phyloP scores from a whole-genome alignment of 495 filamentous ascomycete species.

The Penicillium coprophilum region DNA sequence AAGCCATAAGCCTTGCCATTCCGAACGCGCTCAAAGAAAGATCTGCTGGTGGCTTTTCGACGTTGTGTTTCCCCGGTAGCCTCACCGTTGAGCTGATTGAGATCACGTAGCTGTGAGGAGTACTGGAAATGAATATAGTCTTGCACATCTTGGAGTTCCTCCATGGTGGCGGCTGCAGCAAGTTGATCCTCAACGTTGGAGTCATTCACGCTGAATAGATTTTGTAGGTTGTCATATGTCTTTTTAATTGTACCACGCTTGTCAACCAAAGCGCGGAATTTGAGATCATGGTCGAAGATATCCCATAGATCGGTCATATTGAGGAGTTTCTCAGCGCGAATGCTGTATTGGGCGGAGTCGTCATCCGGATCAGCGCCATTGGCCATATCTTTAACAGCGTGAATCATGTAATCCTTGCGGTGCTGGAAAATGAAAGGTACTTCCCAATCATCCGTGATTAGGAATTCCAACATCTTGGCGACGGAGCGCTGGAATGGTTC shows the following conservation, averaged over 20 bases:
- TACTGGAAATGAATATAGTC: slow-evolving; percentile 98
- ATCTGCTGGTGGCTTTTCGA: slow-evolving; percentile 71
- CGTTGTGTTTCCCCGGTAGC: slow-evolving; percentile 57
- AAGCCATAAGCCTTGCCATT: slow-evolving; percentile 74
- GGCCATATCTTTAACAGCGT: slow-evolving; percentile 69
- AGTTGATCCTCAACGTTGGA: slow-evolving; percentile 77
- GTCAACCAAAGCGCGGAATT: slow-evolving; percentile 85
- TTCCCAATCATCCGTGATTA: slow-evolving; percentile 88
- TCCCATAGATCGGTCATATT: slow-evolving; percentile 93
- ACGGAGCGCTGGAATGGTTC: slow-evolving; percentile 85
- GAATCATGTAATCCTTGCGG: slow-evolving; percentile 95
- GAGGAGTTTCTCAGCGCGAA: slow-evolving; percentile 82
- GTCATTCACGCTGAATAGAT: slow-evolving; percentile 46
- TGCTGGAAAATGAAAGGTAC: slow-evolving; percentile 98
- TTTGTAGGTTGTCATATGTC: slow-evolving; percentile 70
- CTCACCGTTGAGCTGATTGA: slow-evolving; percentile 57
- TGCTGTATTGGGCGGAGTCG: slow-evolving; percentile 67
- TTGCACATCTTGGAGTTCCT: slow-evolving; percentile 93
- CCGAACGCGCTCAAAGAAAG: slow-evolving; percentile 79
- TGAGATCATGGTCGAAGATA: slow-evolving; percentile 89
- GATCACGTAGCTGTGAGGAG: slow-evolving; percentile 74
- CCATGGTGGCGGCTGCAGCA: slow-evolving; percentile 70
- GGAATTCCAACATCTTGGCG: slow-evolving; percentile 89
- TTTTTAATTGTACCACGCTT: slow-evolving; percentile 81
- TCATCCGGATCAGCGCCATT: slow-evolving; percentile 55